These are phyloP conservation scores for Schoenoplectus triqueter DNA, from an alignment of 202 grass and related monocot genomes.

Conservation along the genomic window DNA sequence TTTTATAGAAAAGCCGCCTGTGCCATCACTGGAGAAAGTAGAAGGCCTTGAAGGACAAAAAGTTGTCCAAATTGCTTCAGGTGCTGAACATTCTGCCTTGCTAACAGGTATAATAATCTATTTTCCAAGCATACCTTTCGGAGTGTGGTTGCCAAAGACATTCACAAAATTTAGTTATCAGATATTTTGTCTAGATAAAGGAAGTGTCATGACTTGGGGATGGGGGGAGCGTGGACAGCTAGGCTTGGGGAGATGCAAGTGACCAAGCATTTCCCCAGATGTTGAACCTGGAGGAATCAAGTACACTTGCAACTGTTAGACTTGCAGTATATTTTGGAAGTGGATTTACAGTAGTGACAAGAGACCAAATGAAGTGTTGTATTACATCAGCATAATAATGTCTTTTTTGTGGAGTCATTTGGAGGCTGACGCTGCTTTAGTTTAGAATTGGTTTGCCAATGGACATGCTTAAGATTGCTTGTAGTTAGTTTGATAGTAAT, in stretches of 20 bases:
- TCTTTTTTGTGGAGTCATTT: background rate
- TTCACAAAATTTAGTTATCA: background rate
- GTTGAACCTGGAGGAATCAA: slow-evolving; percentile 48
- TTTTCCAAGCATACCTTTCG: background rate
- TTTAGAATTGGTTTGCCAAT: background rate
- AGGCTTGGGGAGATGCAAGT: slow-evolving; percentile 58
- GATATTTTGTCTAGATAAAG: slow-evolving; percentile 52
- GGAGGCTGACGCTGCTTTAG: background rate
- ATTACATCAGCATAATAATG: background rate
- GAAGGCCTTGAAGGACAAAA: slow-evolving; percentile 43
- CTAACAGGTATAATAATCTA: slow-evolving; percentile 58
- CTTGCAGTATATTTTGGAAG: slow-evolving; percentile 67
- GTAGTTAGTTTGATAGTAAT: no score
- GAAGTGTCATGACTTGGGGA: slow-evolving; percentile 77
- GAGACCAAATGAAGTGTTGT: slow-evolving; percentile 5
- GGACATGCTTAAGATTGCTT: no score
- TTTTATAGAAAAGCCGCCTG: slow-evolving; percentile 31
- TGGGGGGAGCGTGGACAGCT: slow-evolving; percentile 96
- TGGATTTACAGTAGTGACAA: slow-evolving; percentile 66
- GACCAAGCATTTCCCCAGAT: slow-evolving; percentile 60
- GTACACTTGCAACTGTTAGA: slow-evolving; percentile 28
- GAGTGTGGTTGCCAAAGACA: background rate
- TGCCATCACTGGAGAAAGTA: slow-evolving; percentile 45
- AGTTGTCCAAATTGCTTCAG: slow-evolving; percentile 67
- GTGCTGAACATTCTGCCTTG: slow-evolving; percentile 80